phyloP scores from a whole-genome alignment of 495 filamentous ascomycete species.

The Trichoderma erinaceum region DNA sequence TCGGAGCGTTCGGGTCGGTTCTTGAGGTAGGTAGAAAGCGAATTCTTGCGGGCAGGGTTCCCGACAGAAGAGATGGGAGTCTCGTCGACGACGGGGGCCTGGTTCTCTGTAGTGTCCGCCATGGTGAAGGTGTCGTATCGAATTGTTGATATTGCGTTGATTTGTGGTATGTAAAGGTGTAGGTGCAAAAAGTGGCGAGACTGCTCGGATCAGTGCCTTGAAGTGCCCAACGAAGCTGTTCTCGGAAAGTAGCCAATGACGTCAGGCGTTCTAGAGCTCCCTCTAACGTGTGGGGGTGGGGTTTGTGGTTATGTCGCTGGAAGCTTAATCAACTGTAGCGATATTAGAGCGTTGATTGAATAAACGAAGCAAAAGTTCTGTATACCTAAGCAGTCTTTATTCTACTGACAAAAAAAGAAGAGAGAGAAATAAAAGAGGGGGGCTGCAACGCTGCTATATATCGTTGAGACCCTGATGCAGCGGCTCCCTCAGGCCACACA shows the following conservation, averaged over 20 bases:
- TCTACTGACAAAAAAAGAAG: not conserved
- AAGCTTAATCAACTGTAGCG: not conserved
- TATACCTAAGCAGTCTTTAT: not conserved
- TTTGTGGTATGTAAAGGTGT: not conserved
- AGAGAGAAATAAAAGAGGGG: not conserved
- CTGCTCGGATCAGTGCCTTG: not conserved
- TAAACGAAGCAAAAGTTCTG: not conserved
- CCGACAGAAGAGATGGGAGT: constrained; percentile 60
- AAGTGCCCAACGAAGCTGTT: constrained; percentile 11
- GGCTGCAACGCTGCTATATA: constrained; percentile 4
- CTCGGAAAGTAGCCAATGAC: not conserved
- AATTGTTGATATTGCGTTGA: not conserved
- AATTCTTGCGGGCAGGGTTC: constrained; percentile 64
- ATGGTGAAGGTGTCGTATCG: constrained; percentile 26
- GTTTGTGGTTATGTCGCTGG: not conserved
- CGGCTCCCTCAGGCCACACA: not conserved
- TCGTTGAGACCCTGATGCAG: not conserved
- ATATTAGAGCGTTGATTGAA: not conserved
- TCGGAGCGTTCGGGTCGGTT: constrained; percentile 74
- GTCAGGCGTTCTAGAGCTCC: constrained; percentile 1
- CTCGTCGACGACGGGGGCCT: constrained; percentile 40
- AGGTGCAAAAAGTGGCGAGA: constrained; percentile 12
- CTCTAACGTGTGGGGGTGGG: constrained; percentile 4
- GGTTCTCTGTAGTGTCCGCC: constrained; percentile 32
- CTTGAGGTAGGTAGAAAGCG: constrained; percentile 79